A percentile compares a stretch with the other conserved stretches of the same genome.
These are phyloP conservation scores for Collybia sp. DNA, from an alignment of 768 basidiomycete genomes.

Conservation along the genomic window DNA sequence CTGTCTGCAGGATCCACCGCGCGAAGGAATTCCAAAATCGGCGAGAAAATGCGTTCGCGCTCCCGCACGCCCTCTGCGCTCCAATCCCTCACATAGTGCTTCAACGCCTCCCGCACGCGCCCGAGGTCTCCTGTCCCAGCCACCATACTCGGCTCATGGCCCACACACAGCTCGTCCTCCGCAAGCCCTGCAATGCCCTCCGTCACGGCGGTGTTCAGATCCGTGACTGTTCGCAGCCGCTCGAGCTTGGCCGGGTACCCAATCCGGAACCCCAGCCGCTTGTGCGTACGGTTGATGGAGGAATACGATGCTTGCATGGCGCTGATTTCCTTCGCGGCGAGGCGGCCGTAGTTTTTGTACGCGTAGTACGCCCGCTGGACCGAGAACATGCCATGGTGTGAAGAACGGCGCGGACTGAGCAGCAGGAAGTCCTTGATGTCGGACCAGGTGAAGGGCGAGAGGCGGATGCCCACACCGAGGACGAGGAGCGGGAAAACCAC, in stretches of 20 bases:
- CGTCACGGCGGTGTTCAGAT: constrained; percentile 31
- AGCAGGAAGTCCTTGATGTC: constrained; percentile 23
- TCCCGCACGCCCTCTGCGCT: constrained; percentile 51
- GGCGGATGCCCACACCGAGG: constrained; percentile 23
- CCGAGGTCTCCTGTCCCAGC: constrained; percentile 32
- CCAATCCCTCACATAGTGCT: constrained; percentile 73
- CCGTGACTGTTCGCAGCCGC: constrained; percentile 33
- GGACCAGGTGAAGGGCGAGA: constrained; percentile 19
- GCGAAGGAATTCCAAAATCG: constrained; percentile 47
- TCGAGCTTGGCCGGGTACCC: constrained; percentile 54
- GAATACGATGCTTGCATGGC: constrained; percentile 39
- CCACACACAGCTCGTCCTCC: constrained; percentile 20
- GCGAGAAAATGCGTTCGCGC: constrained; percentile 49
- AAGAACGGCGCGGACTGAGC: constrained; percentile 11
- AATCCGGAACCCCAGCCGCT: constrained; percentile 43
- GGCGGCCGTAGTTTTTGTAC: constrained; percentile 35
- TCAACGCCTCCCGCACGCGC: constrained; percentile 53
- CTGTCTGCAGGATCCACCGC: constrained; percentile 23
- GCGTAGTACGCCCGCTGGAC: constrained; percentile 36
- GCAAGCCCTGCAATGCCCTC: constrained; percentile 36
- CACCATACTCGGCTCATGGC: background rate
- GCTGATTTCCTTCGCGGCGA: constrained; percentile 36
- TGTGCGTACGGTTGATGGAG: constrained; percentile 39
- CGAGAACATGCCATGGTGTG: constrained; percentile 34
- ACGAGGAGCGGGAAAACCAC: constrained; percentile 33